Conservation (phyloP, 1,284 basidiomycete genomes). For the Blastosporella zonata region DNA sequence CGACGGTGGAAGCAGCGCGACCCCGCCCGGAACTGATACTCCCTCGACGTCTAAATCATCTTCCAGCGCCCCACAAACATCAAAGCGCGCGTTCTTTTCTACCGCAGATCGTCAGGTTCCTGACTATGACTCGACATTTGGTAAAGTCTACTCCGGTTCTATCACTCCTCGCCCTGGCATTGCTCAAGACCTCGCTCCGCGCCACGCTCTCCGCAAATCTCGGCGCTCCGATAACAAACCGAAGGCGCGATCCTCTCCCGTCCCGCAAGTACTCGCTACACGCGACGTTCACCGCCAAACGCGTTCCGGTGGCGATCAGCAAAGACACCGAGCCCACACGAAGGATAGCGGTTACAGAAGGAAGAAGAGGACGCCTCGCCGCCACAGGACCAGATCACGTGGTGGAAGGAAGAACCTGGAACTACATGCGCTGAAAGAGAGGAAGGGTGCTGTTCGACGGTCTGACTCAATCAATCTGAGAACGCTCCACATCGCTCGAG, state of each 20-base stretch:
- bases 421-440: not conserved
- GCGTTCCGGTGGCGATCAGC: not conserved
- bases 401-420: not conserved
- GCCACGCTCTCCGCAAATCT: not conserved
- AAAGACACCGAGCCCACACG: not conserved
- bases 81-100: not conserved
- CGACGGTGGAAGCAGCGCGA: not conserved
- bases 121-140: not conserved
- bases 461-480: not conserved
- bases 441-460: not conserved
- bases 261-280: not conserved
- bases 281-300: not conserved
- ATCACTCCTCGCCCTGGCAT: not conserved
- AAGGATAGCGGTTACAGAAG: not conserved
- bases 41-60: not conserved
- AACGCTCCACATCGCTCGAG: conserved; percentile 1
- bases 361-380: not conserved
- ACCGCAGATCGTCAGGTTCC: not conserved
- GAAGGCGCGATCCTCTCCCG: not conserved
- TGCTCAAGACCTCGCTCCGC: not conserved
- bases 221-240: not conserved
- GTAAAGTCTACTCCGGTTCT: not conserved
- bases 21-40: not conserved
- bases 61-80: not conserved
- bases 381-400: not conserved